Evolutionary conservation across 2,329 filamentous ascomycete genomes (phyloP).

Genomic region (Xylariaceae sp.): DNA sequence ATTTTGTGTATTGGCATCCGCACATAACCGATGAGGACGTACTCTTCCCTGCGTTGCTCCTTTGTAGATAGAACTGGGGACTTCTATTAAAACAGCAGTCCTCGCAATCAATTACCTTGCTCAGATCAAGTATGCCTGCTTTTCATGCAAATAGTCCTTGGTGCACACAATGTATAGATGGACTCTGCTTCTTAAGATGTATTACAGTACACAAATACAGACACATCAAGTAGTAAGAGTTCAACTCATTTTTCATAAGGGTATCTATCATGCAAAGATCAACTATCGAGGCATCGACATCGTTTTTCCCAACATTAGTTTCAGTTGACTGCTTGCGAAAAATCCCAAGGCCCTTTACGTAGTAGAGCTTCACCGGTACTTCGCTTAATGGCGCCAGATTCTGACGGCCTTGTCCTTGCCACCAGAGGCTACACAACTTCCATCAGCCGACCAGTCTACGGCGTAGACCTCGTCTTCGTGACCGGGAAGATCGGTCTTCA

Average conservation of each 20-base stretch:
- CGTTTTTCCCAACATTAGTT: not conserved
- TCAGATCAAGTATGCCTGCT: too few species aligned
- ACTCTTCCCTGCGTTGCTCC: too few species aligned
- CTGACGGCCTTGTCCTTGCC: constrained; percentile 82
- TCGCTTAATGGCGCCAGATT: constrained; percentile 56
- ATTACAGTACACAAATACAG: not conserved
- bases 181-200: too few species aligned
- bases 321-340: not conserved
- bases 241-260: not conserved
- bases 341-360: not conserved
- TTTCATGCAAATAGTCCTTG: too few species aligned
- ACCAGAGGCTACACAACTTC: constrained; percentile 80
- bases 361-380: too few species aligned
- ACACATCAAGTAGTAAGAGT: not conserved
- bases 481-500: constrained; percentile 37
- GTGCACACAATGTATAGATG: too few species aligned
- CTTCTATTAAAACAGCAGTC: too few species aligned
- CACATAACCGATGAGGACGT: too few species aligned
- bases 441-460: constrained; percentile 93
- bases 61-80: too few species aligned
- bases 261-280: constrained; percentile 1
- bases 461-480: constrained; percentile 26
- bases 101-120: too few species aligned
- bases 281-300: not conserved
- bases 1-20: too few species aligned